A percentile compares a stretch with the other conserved stretches of the same genome.
Evolutionary conservation across 2,329 filamentous ascomycete species (phyloP).

Genomic region (Trichoderma semiorbis): DNA sequence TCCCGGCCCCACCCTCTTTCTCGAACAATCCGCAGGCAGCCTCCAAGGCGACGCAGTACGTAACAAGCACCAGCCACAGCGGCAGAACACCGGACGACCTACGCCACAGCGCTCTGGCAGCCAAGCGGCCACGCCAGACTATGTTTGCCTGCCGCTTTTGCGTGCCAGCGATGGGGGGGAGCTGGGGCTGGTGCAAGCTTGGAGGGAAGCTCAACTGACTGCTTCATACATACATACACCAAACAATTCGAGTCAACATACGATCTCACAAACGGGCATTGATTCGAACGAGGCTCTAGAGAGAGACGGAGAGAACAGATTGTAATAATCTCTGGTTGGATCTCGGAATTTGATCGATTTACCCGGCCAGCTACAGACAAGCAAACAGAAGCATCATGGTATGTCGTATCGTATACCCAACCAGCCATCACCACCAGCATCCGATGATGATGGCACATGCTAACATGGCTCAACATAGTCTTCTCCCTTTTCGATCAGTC

Average conservation of each 20-base stretch:
- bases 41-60: slow-evolving; percentile 20
- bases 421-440: slow-evolving; percentile 6
- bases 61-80: slow-evolving; percentile 10
- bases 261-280: neutral
- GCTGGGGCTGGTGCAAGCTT: slow-evolving; percentile 9
- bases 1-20: slow-evolving; percentile 1
- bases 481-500: slow-evolving; percentile 95
- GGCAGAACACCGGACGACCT: slow-evolving; percentile 15
- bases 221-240: neutral
- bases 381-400: slow-evolving; percentile 28
- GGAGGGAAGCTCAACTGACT: neutral
- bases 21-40: slow-evolving; percentile 24
- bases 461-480: slow-evolving; percentile 50
- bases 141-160: slow-evolving; percentile 25
- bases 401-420: slow-evolving; percentile 4
- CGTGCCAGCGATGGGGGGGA: neutral
- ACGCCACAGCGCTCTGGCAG: neutral
- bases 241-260: neutral
- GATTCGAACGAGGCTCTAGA: neutral
- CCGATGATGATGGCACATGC: slow-evolving; percentile 17
- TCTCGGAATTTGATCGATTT: neutral
- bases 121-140: slow-evolving; percentile 25
- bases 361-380: neutral
- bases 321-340: neutral
- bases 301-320: neutral